Evolutionary conservation across 768 basidiomycete species (phyloP), one percentile per base, ranked within the genome.

Genomic region (Panaeolus papilionaceus): DNA sequence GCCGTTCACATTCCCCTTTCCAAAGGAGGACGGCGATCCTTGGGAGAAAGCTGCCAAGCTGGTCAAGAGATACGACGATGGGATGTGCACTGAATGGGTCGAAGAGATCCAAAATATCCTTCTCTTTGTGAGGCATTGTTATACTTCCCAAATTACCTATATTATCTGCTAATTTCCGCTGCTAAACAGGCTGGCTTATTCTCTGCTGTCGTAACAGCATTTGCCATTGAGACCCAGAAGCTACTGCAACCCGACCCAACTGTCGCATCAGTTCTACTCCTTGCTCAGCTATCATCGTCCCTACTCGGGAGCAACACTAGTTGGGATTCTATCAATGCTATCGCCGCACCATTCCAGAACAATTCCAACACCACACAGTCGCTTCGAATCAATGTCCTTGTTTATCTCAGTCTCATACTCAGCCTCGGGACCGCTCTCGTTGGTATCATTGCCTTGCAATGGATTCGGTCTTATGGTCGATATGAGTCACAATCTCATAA

Each of bases 371-470:
- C 23, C 14, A 33, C 18, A 8, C 63, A 49, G n/a, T 70, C 47
- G 4, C 69, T 76, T 26, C 61, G 63, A n/a, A 44, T 67, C 47
- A 71, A 69, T 58, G 65, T 66, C 14, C 47, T 70, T 11, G 71
- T 71, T 67, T 72, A 73, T 61, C 51, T 69, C 37, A 75, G 75
- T 63, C 63, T 76, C 18, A 67, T 71, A 0, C 69, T 76, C 10
- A 69, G 71, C 26, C 66, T 76, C 0, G 64, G 69, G 1, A 67
- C 74, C 0, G 75, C 70, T 7, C 65, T 76, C 4, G 33, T 73
- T 11, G 74, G 73, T 20, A 76, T 73, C 4, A 61, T 74, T 1
- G 71, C 66, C n/a, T 58, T 70, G 38, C 75, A 75, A 42, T 75
- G 75, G 77, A 51, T 74, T 7, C 66, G 74, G 5, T 71, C 74